Conservation (phyloP, 164 flowering plant genomes). For the Paratinospora sagittata region DNA sequence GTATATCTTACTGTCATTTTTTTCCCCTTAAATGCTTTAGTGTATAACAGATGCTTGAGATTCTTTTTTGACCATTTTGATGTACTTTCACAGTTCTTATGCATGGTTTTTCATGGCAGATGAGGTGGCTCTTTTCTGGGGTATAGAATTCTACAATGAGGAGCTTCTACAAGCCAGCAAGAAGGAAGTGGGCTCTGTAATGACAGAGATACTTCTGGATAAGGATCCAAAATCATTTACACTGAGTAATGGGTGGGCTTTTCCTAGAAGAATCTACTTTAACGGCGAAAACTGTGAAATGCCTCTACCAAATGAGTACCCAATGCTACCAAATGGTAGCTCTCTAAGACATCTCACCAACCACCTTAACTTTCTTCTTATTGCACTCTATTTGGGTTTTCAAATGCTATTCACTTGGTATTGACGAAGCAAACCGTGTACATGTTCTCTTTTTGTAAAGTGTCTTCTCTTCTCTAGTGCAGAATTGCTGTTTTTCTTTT, state of each 20-base stretch:
- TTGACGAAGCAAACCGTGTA: not conserved
- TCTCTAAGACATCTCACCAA: conserved; percentile 8
- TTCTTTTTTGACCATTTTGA: no score
- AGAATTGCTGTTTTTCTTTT: not conserved
- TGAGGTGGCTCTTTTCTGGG: conserved; percentile 59
- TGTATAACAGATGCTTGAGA: no score
- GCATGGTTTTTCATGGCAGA: conserved; percentile 28
- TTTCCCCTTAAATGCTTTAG: not conserved
- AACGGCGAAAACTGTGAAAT: conserved; percentile 58
- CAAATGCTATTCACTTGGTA: not conserved
- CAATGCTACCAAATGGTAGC: conserved; percentile 44
- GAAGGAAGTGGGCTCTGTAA: conserved; percentile 34
- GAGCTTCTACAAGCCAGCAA: conserved; percentile 32
- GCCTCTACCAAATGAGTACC: conserved; percentile 54
- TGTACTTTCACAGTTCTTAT: not conserved
- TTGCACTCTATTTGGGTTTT: conserved; percentile 3
- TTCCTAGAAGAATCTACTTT: conserved; percentile 54
- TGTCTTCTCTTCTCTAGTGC: not conserved
- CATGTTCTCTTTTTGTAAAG: not conserved
- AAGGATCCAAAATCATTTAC: conserved; percentile 45
- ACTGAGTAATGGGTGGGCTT: conserved; percentile 50
- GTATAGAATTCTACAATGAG: conserved; percentile 30
- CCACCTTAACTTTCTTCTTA: conserved; percentile 16
- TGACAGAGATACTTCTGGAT: conserved; percentile 42
- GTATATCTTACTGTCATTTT: conserved; percentile 18